Evolutionary conservation across 1,284 basidiomycete species (phyloP).

Genomic region (Naganishia cerealis): DNA sequence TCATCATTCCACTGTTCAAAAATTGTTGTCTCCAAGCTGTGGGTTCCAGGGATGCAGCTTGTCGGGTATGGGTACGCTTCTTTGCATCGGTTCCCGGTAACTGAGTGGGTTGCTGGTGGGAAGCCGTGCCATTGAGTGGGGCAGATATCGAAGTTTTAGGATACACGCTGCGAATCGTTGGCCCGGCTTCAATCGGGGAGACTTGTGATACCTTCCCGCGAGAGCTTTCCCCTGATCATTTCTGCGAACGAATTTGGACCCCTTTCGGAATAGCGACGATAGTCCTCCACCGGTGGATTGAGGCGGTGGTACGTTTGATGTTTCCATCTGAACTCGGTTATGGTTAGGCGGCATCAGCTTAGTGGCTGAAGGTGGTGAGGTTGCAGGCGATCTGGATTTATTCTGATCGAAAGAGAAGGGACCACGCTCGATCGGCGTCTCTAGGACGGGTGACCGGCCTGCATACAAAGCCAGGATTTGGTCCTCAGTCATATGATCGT

Average conservation of each 20-base stretch:
- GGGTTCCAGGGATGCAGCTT: constrained; percentile 24
- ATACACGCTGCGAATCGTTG: not conserved
- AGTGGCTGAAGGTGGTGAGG: constrained; percentile 17
- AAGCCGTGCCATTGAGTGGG: not conserved
- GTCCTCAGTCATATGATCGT: constrained; percentile 20
- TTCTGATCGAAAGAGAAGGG: constrained; percentile 4
- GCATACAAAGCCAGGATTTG: constrained; percentile 23
- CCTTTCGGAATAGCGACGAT: constrained; percentile 23
- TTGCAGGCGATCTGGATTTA: not conserved
- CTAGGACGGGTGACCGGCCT: constrained; percentile 15
- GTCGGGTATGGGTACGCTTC: constrained; percentile 14
- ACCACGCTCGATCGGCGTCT: constrained; percentile 14
- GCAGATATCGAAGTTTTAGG: not conserved
- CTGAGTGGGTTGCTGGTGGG: not conserved
- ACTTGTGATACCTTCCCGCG: constrained; percentile 28
- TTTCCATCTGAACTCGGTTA: not conserved
- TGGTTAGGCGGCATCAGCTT: constrained; percentile 39
- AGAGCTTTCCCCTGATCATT: constrained; percentile 19
- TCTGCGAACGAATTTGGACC: constrained; percentile 14
- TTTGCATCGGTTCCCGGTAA: constrained; percentile 9
- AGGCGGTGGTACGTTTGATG: not conserved
- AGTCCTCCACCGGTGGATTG: constrained; percentile 26
- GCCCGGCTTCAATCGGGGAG: constrained; percentile 47
- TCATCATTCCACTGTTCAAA: constrained; percentile 20
- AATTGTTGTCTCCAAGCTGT: constrained; percentile 27